Evolutionary conservation across 208 protist genomes (phyloP), one percentile per base, ranked within the genome.

Genomic region (Acanthamoeba castellanii): DNA sequence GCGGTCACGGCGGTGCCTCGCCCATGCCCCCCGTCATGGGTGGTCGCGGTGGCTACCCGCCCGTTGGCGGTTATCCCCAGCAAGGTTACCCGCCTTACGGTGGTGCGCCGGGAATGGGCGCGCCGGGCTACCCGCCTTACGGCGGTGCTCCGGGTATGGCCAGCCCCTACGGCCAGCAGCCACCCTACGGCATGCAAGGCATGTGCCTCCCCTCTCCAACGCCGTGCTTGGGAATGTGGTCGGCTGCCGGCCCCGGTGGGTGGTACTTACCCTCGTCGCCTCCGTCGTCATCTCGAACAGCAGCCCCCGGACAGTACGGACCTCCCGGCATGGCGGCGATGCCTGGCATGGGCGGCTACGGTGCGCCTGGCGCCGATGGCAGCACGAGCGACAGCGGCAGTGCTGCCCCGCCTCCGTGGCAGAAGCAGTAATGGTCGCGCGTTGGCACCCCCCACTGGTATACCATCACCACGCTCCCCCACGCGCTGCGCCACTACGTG

Each of bases 321-420:
- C 61, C 64, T 25, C 61, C 64, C 18, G 87, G 55, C 18, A 74
- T 92, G 87, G 57, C 64, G 81, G 22, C 52, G 42, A 37, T 88
- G 81, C 20, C 20, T 13, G 57, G 57, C n/a, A 18, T n/a, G 66
- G 47, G 47, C 37, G 47, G 50, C 64, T 68, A 74, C 45, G 87
- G 87, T 47, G 55, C 61, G 7, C 47, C 50, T 14, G 87, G 57
- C 45, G 57, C 27, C 7, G 30, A 47, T 32, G 57, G 30, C 64
- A 32, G 87, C n/a, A 20, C 34, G 30, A n/a, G 87, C 16, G 32
- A 74, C 59, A 30, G 37, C 42, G 57, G 70, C 70, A 45, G 70
- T 14, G 32, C n/a, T 8, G 70, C 61, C 72, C 55, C 87, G 55
- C 52, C 82, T 27, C 87, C 55, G 25, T 74, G 64, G 61, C 81